Base-by-base conservation (phyloP, 306 rosid species). In the Dalbergia oliveri region DNA sequence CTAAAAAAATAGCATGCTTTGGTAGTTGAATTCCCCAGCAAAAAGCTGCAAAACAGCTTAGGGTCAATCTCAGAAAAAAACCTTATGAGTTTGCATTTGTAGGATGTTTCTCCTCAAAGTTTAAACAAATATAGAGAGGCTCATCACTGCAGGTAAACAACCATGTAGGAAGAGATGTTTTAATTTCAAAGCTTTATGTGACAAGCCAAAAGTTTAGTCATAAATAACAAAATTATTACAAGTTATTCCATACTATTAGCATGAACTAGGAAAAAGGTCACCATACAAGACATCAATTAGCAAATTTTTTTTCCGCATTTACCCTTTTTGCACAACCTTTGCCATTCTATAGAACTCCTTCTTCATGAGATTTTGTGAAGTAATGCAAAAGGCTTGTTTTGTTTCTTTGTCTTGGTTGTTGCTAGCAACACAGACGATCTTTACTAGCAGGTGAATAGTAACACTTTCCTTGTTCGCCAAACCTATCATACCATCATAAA, bases 381-480 rank as follows among this genome's bases (percentile, higher is more conserved):
- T 87, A 87, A 81, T 16, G 91, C 82, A 21, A 89, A 76, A 0
- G 98, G 99, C 68, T 95, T 95, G 90, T 86, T 95, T 79, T 93
- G 97, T 72, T 93, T 95, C 97, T 87, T 95, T 79, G 97, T 87
- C 91, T 95, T 95, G 3, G 90, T 83, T 0, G 99, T 95, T 13
- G 94, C 98, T 33, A 95, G 76, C 84, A 93, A 53, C 72, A 95
- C 94, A 64, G 90, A 72, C 56, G 96, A 44, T 93, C 98, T 33
- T 93, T 95, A 15, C 94, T 97, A 0, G 58, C 85, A 62, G 93
- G 62, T 89, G 97, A 85, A 95, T 81, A 12, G 92, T 87, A n/a
- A 95, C 93, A 13, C 96, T 93, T 77, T 95, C 93, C 92, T 91
- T 91, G 90, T 95, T 93, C 18, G 99, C 97, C 96, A 95, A 86